phyloP scores from a whole-genome alignment of 352 stramenopile species.

The Phytophthora quininea region DNA sequence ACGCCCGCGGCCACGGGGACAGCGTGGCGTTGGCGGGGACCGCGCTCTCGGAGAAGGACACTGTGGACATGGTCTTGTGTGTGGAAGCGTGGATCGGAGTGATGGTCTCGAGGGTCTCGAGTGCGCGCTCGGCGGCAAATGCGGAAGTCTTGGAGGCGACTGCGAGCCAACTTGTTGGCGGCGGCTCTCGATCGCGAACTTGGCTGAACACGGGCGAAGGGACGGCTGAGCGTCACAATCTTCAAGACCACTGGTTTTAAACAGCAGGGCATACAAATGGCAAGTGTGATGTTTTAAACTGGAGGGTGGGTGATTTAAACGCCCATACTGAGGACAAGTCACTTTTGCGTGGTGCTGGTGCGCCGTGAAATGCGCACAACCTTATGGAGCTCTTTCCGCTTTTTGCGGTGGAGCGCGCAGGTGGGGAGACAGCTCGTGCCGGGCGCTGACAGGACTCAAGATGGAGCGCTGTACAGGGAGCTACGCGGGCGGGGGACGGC shows the following conservation, averaged over 20 bases:
- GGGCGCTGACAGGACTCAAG: neutral
- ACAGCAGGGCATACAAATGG: slow-evolving; percentile 17
- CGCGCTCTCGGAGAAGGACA: slow-evolving; percentile 40
- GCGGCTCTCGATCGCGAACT: neutral
- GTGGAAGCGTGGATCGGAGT: slow-evolving; percentile 22
- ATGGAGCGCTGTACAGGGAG: neutral
- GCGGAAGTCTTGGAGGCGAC: slow-evolving; percentile 41
- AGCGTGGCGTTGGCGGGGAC: slow-evolving; percentile 20
- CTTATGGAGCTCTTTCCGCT: slow-evolving; percentile 62
- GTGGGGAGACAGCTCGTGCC: slow-evolving; percentile 18
- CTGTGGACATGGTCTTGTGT: slow-evolving; percentile 35
- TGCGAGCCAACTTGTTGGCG: slow-evolving; percentile 4
- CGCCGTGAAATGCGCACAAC: slow-evolving; percentile 48
- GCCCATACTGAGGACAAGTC: neutral
- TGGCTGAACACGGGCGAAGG: slow-evolving; percentile 25
- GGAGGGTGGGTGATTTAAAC: neutral
- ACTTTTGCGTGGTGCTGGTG: slow-evolving; percentile 44
- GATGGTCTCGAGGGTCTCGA: slow-evolving; percentile 23
- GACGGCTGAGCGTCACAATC: slow-evolving; percentile 3
- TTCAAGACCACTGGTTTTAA: slow-evolving; percentile 8
- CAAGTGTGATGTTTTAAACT: slow-evolving; percentile 18
- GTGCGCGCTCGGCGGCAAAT: slow-evolving; percentile 50
- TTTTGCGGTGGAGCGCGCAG: slow-evolving; percentile 62
- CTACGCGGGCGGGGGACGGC: neutral
- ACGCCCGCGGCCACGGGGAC: slow-evolving; percentile 55